A percentile compares a stretch with the other conserved stretches of the same genome.
These are phyloP conservation scores for Gnomoniopsis smithogilvyi DNA, from an alignment of 2,329 filamentous ascomycete species.

Conservation along the genomic window DNA sequence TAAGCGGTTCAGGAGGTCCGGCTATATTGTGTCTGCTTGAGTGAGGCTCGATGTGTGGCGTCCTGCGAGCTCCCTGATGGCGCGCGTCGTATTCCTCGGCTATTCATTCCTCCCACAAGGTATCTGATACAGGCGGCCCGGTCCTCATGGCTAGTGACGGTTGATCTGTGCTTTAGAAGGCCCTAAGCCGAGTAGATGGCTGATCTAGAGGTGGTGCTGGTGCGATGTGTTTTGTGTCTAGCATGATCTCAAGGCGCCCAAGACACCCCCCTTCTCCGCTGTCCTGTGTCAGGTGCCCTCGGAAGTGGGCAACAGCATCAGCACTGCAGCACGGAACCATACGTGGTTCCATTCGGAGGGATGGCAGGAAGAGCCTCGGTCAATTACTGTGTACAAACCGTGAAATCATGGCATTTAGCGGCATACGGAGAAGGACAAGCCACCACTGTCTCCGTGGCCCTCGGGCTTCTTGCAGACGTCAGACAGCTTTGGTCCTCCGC, in stretches of 20 bases:
- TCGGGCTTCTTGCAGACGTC: background rate
- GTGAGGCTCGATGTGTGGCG: background rate
- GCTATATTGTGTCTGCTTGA: background rate
- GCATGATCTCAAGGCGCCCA: background rate
- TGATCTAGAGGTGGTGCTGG: background rate
- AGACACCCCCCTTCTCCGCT: background rate
- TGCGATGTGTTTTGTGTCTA: background rate
- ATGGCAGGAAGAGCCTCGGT: background rate
- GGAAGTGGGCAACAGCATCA: background rate
- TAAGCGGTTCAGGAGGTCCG: background rate
- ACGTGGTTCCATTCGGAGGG: slow-evolving; percentile 1
- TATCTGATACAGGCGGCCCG: background rate
- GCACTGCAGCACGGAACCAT: background rate
- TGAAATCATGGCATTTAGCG: background rate
- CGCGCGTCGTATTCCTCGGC: background rate
- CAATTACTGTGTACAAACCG: background rate
- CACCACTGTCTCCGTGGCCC: background rate
- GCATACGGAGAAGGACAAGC: background rate
- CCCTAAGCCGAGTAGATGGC: background rate
- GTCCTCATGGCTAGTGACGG: background rate
- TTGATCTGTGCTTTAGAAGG: background rate
- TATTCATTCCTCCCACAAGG: background rate
- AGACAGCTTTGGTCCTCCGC: background rate
- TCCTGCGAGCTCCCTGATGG: background rate
- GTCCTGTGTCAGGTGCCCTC: background rate